These are phyloP conservation scores for Linum lewisii DNA, from an alignment of 345 rosid species.

Conservation along the genomic window DNA sequence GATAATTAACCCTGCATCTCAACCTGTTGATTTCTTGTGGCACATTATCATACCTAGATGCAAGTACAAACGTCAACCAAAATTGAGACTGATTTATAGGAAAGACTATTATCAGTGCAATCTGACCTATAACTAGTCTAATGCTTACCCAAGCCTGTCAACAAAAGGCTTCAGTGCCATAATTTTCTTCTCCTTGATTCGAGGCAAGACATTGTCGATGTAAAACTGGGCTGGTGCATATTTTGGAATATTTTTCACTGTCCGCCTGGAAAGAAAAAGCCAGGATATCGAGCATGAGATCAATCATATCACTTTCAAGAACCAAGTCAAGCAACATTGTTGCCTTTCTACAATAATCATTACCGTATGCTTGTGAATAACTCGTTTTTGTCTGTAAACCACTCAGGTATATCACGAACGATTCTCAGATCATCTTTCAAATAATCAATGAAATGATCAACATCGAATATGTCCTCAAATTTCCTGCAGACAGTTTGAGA, in stretches of 20 bases:
- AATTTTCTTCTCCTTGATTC: slow-evolving; percentile 96
- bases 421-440: slow-evolving; percentile 80
- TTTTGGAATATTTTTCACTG: slow-evolving; percentile 97
- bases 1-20: slow-evolving; percentile 97
- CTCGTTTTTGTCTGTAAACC: slow-evolving; percentile 96
- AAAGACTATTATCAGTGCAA: background rate
- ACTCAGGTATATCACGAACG: slow-evolving; percentile 91
- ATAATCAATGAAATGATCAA: slow-evolving; percentile 94
- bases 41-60: slow-evolving; percentile 87
- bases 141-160: slow-evolving; percentile 88
- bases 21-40: slow-evolving; percentile 95
- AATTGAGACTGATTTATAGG: slow-evolving; percentile 4
- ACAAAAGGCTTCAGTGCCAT: slow-evolving; percentile 99
- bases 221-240: slow-evolving; percentile 98
- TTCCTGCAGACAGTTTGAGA: slow-evolving; percentile 42
- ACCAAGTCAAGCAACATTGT: slow-evolving; percentile 4
- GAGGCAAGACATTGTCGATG: slow-evolving; percentile 95
- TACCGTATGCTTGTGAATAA: slow-evolving; percentile 89
- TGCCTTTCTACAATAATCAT: slow-evolving; percentile 7
- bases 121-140: slow-evolving; percentile 3
- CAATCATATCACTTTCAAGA: slow-evolving; percentile 8
- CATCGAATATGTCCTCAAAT: slow-evolving; percentile 94
- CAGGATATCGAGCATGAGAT: slow-evolving; percentile 2
- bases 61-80: slow-evolving; percentile 12
- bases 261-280: slow-evolving; percentile 42